Evolutionary conservation across 345 rosid genomes (phyloP), one percentile per base, ranked within the genome.

Genomic region (Hibiscus syriacus): DNA sequence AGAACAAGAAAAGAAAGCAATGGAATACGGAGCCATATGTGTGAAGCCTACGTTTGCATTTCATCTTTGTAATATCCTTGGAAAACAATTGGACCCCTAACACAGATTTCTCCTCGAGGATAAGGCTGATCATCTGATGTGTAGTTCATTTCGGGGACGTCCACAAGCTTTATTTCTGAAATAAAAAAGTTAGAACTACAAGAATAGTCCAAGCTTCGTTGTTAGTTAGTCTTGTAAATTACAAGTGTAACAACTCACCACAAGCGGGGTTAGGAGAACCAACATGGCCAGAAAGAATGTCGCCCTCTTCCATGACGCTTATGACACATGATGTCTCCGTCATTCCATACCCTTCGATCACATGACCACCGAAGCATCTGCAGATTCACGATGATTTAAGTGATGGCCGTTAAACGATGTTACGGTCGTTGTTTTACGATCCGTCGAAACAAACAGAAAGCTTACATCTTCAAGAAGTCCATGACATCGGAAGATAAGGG

Each of bases 21-120:
- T 16, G 16, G 8, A 14, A n/a, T n/a, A n/a, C 4, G 25, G 65
- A 50, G 43, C 19, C 19, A 68, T 2, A 63, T 49, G 19, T 17
- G 29, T 54, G 48, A 71, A 45, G 32, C 57, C 45, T 84, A 94
- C 99, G 96, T 94, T 70, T 94, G 99, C 60, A 78, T 80, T 85
- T 94, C 96, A 77, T 94, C 99, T 85, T 94, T 94, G 74, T 80
- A 79, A 77, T 94, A 91, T 69, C 99, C 97, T 71, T 38, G 78
- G 73, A 94, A 94, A 64, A 94, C 73, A 61, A 69, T 83, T 71
- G 97, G 99, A 74, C 99, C 97, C 77, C 99, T 91, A 20, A 91
- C 86, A 79, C 99, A 94, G 76, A 94, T 91, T 80, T 94, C 97
- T 4, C 99, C 99, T 3, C 97, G 97, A 49, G 96, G 92, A 83